Evolutionary conservation across 345 rosid genomes (phyloP).

Genomic region (Hibiscus tridactylites): DNA sequence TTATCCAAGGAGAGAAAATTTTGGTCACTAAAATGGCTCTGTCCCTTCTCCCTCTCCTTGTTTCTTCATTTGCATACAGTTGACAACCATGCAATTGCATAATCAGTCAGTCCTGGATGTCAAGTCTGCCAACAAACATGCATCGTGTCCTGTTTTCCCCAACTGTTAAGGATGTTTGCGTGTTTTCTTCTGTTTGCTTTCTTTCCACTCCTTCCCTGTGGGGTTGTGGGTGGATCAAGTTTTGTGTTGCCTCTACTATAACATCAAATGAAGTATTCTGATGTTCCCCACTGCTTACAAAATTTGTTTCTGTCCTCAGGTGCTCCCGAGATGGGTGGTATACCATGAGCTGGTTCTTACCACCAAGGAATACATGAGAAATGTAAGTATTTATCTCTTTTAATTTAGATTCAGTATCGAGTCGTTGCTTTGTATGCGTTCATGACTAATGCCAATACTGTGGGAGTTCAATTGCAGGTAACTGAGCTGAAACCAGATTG

Average conservation of each 20-base stretch:
- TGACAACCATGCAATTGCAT: background rate
- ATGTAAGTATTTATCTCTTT: constrained; percentile 29
- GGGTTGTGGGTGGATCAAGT: background rate
- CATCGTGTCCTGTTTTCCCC: background rate
- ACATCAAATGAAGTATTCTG: background rate
- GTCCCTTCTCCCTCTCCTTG: background rate
- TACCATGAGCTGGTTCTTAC: constrained; percentile 91
- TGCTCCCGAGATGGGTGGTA: constrained; percentile 86
- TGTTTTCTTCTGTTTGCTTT: background rate
- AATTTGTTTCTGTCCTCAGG: constrained; percentile 32
- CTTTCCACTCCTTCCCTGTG: background rate
- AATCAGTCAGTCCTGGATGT: background rate
- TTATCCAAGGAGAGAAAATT: background rate
- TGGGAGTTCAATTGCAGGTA: constrained; percentile 45
- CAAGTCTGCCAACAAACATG: background rate
- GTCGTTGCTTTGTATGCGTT: background rate
- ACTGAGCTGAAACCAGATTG: constrained; percentile 97
- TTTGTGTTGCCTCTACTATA: background rate
- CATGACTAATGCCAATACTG: constrained; percentile 13
- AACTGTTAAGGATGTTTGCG: background rate
- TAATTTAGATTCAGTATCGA: background rate
- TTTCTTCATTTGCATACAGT: background rate
- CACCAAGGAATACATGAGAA: constrained; percentile 88
- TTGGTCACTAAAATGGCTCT: background rate
- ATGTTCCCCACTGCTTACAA: background rate